phyloP scores from a whole-genome alignment of 179 eudicot species.

The Gypsophila paniculata region DNA sequence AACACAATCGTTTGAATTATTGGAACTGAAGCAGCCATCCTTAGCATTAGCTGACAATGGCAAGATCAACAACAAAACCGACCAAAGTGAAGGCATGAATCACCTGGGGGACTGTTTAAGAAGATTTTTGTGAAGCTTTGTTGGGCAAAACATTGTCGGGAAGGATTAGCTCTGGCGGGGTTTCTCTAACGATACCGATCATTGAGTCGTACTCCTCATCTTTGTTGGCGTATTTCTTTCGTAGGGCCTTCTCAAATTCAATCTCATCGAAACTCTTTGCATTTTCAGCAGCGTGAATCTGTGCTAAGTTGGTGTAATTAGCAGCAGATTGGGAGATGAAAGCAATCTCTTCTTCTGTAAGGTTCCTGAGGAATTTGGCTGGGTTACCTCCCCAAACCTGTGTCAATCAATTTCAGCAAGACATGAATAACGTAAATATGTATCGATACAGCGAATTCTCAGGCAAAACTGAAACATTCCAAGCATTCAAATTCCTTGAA shows the following conservation, averaged over 20 bases:
- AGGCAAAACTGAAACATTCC: background rate
- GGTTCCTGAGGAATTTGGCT: conserved; percentile 75
- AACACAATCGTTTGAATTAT: conserved; percentile 26
- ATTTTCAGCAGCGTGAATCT: conserved; percentile 75
- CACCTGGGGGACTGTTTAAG: conserved; percentile 23
- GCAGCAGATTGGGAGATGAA: conserved; percentile 75
- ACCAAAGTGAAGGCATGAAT: conserved; percentile 20
- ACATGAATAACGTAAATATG: background rate
- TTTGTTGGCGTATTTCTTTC: conserved; percentile 55
- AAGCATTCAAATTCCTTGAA: background rate
- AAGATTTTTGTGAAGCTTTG: conserved; percentile 27
- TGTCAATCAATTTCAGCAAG: conserved; percentile 10
- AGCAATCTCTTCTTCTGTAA: conserved; percentile 75
- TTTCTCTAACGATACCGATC: conserved; percentile 51
- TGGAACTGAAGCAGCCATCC: conserved; percentile 30
- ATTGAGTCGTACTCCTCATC: conserved; percentile 69
- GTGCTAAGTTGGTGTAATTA: conserved; percentile 63
- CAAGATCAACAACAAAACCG: conserved; percentile 27
- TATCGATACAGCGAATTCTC: background rate
- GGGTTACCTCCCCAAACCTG: conserved; percentile 98
- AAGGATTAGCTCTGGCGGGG: conserved; percentile 53
- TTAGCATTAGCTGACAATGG: conserved; percentile 27
- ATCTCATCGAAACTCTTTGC: conserved; percentile 62
- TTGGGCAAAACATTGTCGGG: conserved; percentile 57
- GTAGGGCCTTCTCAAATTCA: conserved; percentile 64